These are phyloP conservation scores for Tulasnella sp. DNA, from an alignment of 768 basidiomycete genomes.

Conservation along the genomic window DNA sequence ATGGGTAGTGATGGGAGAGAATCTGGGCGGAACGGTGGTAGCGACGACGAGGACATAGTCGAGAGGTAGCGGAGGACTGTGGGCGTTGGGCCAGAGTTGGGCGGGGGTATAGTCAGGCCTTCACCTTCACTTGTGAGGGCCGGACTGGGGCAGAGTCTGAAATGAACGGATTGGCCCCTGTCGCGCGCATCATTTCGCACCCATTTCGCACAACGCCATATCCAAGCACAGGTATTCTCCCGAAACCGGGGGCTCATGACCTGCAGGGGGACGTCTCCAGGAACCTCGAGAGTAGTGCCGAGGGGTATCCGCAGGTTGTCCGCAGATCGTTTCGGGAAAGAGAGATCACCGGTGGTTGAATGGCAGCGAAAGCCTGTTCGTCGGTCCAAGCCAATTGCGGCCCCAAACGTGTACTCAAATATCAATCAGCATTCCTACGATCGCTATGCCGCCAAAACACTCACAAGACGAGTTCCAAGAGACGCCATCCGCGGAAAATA, in stretches of 20 bases:
- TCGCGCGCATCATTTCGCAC: neutral
- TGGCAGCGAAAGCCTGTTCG: no score
- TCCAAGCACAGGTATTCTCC: constrained; percentile 1
- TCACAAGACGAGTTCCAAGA: no score
- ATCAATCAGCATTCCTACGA: no score
- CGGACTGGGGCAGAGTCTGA: constrained; percentile 5
- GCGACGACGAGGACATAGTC: neutral
- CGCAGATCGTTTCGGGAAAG: constrained; percentile 12
- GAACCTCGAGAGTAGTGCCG: neutral
- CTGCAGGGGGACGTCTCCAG: neutral
- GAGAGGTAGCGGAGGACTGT: neutral
- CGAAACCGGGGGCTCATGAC: neutral
- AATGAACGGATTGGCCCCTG: neutral
- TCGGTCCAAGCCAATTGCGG: no score
- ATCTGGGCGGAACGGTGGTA: neutral
- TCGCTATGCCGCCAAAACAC: no score
- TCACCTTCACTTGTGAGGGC: neutral
- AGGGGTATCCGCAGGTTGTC: constrained; percentile 9
- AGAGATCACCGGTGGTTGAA: no score
- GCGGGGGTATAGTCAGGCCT: neutral
- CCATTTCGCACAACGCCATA: neutral
- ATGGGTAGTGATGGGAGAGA: neutral
- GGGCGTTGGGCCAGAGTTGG: neutral
- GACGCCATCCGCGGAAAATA: no score
- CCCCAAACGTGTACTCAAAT: no score